phyloP scores from a whole-genome alignment of 106 monocot genomes.

The Posidonia australis region DNA sequence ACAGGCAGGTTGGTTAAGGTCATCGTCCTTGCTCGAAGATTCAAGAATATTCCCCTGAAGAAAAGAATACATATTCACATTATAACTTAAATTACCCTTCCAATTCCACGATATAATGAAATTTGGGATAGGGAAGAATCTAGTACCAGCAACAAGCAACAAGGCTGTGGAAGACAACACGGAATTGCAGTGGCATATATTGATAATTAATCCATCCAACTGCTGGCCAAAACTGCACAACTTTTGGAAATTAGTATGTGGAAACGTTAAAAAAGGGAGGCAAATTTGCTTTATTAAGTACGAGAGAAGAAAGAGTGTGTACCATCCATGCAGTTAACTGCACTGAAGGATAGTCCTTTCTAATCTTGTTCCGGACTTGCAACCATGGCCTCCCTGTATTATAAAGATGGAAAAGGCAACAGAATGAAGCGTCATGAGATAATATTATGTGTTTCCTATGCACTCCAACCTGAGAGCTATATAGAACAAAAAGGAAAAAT shows the following conservation, averaged over 20 bases:
- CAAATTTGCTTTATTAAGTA: background rate
- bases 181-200: slow-evolving; percentile 71
- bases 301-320: slow-evolving; percentile 4
- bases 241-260: background rate
- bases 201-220: slow-evolving; percentile 80
- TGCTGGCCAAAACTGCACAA: slow-evolving; percentile 74
- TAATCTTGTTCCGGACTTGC: slow-evolving; percentile 52
- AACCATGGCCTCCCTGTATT: slow-evolving; percentile 52
- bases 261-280: background rate
- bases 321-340: slow-evolving; percentile 84
- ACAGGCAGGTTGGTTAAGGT: slow-evolving; percentile 24
- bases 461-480: no score
- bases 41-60: slow-evolving; percentile 78
- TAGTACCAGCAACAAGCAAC: slow-evolving; percentile 77
- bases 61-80: background rate
- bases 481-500: no score
- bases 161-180: slow-evolving; percentile 75
- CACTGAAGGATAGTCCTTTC: slow-evolving; percentile 63
- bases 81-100: background rate
- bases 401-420: background rate
- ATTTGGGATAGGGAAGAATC: background rate
- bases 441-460: background rate
- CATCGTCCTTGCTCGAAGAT: slow-evolving; percentile 66
- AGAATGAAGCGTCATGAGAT: background rate
- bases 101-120: background rate